phyloP scores from a whole-genome alignment of 2,329 filamentous ascomycete species.

The Colletotrichum cuscutae region DNA sequence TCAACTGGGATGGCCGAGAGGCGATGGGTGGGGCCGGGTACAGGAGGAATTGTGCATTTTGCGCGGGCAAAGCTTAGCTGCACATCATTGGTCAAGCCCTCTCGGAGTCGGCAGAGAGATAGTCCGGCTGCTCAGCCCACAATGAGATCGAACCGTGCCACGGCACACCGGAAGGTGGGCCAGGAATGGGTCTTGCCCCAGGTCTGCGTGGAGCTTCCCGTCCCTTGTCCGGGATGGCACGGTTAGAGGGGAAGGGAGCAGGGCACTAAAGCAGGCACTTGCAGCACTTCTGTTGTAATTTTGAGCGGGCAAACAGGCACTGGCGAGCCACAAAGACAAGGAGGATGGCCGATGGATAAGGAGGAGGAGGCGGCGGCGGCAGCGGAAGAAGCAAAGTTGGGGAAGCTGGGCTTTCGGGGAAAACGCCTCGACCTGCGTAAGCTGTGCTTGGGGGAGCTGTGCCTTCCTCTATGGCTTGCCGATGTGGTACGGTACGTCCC shows the following conservation, averaged over 20 bases:
- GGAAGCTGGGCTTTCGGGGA: slow-evolving; percentile 19
- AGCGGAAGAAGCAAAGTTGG: slow-evolving; percentile 3
- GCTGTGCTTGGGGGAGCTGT: neutral
- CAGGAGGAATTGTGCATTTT: slow-evolving; percentile 28
- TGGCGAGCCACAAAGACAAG: too few relatives aligned
- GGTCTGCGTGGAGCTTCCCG: slow-evolving; percentile 27
- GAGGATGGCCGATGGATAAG: neutral
- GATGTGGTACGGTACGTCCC: neutral
- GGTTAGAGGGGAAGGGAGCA: slow-evolving; percentile 21
- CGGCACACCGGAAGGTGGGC: slow-evolving; percentile 31
- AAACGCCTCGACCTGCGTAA: neutral
- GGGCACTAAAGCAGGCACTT: slow-evolving; percentile 22
- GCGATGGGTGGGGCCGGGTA: slow-evolving; percentile 25
- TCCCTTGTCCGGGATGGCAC: slow-evolving; percentile 23
- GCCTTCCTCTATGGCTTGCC: neutral
- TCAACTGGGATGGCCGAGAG: slow-evolving; percentile 27
- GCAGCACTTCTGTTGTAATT: slow-evolving; percentile 21
- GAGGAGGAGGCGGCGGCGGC: slow-evolving; percentile 1
- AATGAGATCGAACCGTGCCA: neutral
- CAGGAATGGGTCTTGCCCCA: slow-evolving; percentile 31
- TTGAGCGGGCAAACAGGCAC: neutral
- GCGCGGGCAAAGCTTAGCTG: neutral
- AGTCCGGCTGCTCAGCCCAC: slow-evolving; percentile 17
- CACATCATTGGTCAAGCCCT: neutral
- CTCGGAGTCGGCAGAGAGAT: slow-evolving; percentile 15